These are phyloP conservation scores for Paecilomyces fulvus DNA, from an alignment of 2,329 filamentous ascomycete genomes.

Conservation along the genomic window DNA sequence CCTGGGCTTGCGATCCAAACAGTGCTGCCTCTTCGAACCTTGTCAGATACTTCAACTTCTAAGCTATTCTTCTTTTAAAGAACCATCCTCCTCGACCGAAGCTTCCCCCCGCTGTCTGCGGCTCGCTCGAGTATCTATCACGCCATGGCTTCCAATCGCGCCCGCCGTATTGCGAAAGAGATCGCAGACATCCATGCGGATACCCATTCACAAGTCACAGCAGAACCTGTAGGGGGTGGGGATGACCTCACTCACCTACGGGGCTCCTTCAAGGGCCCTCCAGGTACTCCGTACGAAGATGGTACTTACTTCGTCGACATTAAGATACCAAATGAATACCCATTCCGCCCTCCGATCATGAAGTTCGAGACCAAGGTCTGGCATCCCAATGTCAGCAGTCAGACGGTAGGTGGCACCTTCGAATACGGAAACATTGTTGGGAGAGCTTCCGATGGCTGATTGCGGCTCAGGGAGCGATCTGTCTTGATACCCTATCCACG, in stretches of 20 bases:
- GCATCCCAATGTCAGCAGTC: constrained; percentile 94
- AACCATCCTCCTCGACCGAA: not conserved
- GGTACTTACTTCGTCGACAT: constrained; percentile 79
- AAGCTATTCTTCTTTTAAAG: not conserved
- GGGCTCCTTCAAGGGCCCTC: constrained; percentile 76
- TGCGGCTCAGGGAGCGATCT: constrained; percentile 72
- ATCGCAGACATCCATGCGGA: constrained; percentile 50
- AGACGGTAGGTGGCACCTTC: constrained; percentile 57
- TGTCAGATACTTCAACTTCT: not conserved
- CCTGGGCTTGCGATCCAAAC: not conserved
- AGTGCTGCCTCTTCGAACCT: not conserved
- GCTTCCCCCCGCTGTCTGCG: constrained; percentile 3
- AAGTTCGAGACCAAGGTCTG: constrained; percentile 88
- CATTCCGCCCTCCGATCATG: constrained; percentile 87
- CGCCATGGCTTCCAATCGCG: constrained; percentile 49
- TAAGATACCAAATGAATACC: constrained; percentile 77
- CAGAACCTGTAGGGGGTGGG: constrained; percentile 52
- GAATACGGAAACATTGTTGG: not conserved
- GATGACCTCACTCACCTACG: constrained; percentile 72
- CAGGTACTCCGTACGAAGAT: constrained; percentile 87
- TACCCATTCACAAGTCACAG: constrained; percentile 65
- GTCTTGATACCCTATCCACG: constrained; percentile 79
- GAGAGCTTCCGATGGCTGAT: constrained; percentile 5
- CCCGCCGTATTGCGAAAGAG: constrained; percentile 46
- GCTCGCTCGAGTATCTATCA: constrained; percentile 1